phyloP scores from a whole-genome alignment of 192 early-diverging fungal species.

The Radiomyces spectabilis region DNA sequence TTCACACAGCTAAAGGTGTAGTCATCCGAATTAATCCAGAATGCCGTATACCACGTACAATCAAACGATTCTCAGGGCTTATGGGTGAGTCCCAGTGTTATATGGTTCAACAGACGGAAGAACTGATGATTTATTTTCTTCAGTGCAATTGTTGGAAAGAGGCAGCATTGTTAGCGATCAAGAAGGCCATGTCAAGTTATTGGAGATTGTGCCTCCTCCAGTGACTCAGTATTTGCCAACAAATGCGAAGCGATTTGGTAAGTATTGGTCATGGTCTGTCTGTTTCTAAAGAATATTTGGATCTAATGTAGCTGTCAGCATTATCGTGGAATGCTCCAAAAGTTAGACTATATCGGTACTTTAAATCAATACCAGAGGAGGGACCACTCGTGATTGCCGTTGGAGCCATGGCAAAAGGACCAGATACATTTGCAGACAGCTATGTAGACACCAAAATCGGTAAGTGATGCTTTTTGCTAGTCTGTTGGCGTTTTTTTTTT shows the following conservation, averaged over 20 bases:
- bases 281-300: neutral
- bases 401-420: constrained; percentile 93
- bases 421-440: constrained; percentile 88
- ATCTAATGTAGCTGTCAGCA: constrained; percentile 18
- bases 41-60: constrained; percentile 95
- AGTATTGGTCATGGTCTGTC: constrained; percentile 4
- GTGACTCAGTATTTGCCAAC: constrained; percentile 90
- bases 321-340: constrained; percentile 83
- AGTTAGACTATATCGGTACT: constrained; percentile 68
- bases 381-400: constrained; percentile 86
- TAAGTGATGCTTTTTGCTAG: constrained; percentile 9
- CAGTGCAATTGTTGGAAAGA: constrained; percentile 95
- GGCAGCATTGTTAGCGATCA: constrained; percentile 84
- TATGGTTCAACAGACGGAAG: too few relatives aligned
- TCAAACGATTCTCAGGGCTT: constrained; percentile 95
- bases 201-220: constrained; percentile 94
- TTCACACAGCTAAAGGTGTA: constrained; percentile 87
- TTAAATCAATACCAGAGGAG: constrained; percentile 63
- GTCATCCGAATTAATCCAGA: constrained; percentile 95
- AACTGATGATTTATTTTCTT: neutral
- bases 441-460: constrained; percentile 95
- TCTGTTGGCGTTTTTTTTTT: neutral
- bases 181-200: constrained; percentile 63
- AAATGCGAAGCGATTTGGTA: constrained; percentile 74
- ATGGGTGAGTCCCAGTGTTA: constrained; percentile 58